Evolutionary conservation across 1,284 basidiomycete species (phyloP), one percentile per base, ranked within the genome.

Genomic region (Puccinia coronata): DNA sequence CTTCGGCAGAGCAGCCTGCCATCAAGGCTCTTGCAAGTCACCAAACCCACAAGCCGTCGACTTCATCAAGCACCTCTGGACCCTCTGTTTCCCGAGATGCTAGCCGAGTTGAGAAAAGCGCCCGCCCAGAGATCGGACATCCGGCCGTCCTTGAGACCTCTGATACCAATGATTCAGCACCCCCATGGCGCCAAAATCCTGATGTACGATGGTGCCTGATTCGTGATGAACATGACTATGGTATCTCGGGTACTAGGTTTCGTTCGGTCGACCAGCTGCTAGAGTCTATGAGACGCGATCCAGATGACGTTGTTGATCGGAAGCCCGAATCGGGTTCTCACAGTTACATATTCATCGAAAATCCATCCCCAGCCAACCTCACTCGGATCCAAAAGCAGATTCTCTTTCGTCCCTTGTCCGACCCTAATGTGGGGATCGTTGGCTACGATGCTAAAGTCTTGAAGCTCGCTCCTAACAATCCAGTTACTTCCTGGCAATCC

Each of bases 151-250:
- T 2, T 8, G 67, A 70, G 43, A 70, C 9, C 2, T 1, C n/a
- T 28, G 67, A n/a, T 25, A 12, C 18, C 36, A 63, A 39, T 63
- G 8, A 31, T 23, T 47, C 28, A 39, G 49, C 14, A 39, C 59
- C 75, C 18, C 75, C 75, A 23, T 77, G 75, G 75, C 61, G 39
- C 49, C 34, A 39, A 53, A 39, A 14, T 12, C 28, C 28, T 36
- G 36, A 53, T 12, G 61, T 77, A 36, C 75, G 51, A 67, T 77
- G 75, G 75, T 77, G 75, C 14, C 31, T 77, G 41, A 59, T 77
- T 18, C 41, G 36, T 1, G 59, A 77, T n/a, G 23, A 31, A 16
- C 39, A 77, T 8, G 59, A 65, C 63, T 67, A 77, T 67, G 75
- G 61, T 20, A 77, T 77, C 16, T 47, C 59, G 34, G 75, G 75